Evolutionary conservation across 768 basidiomycete genomes (phyloP).

Genomic region (Leccinum ochraceum): DNA sequence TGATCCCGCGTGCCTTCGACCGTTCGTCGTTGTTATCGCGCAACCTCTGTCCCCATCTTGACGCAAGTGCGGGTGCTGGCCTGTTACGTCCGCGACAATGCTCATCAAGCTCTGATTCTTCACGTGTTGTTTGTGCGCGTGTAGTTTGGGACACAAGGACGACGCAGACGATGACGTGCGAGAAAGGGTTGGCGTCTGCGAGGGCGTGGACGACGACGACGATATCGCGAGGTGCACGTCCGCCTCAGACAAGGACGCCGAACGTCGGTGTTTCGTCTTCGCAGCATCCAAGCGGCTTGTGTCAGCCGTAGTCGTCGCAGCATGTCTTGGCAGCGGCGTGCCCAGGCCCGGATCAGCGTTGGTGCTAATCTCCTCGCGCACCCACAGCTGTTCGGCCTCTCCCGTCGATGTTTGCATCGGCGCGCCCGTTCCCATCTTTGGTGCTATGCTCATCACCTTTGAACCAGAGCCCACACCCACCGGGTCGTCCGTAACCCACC

Average conservation of each 20-base stretch:
- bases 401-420: too few relatives aligned
- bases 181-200: neutral
- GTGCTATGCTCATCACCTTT: neutral
- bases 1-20: conserved; percentile 1
- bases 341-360: neutral
- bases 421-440: neutral
- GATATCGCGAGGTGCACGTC: neutral
- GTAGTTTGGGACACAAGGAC: conserved; percentile 8
- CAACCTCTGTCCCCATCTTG: conserved; percentile 20
- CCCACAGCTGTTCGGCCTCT: too few relatives aligned
- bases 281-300: neutral
- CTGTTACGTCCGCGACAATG: conserved; percentile 64
- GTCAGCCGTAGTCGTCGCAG: neutral
- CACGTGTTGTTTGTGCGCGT: neutral
- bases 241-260: conserved; percentile 17
- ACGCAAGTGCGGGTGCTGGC: conserved; percentile 29
- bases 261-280: conserved; percentile 9
- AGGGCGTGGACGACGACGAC: neutral
- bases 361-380: too few relatives aligned
- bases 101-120: conserved; percentile 55
- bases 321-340: neutral
- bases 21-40: too few relatives aligned
- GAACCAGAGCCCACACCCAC: neutral
- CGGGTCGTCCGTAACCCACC: conserved; percentile 23
- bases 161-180: neutral